Evolutionary conservation across 2,329 filamentous ascomycete species (phyloP), one percentile per base, ranked within the genome.

Genomic region (Trichoderma hamatum): DNA sequence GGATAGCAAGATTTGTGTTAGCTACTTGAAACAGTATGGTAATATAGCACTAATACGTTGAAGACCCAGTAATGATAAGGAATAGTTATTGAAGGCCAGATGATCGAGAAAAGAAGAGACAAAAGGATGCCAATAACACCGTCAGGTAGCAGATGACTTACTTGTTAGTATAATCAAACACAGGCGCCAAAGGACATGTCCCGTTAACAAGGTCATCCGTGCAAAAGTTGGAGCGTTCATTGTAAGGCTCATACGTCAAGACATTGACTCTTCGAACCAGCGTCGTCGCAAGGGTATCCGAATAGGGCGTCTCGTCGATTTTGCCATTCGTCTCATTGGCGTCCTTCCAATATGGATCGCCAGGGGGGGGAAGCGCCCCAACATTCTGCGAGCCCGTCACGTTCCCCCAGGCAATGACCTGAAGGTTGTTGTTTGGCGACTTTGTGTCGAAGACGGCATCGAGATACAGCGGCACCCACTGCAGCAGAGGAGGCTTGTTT

Each of bases 391-490:
- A 88, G 58, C 96, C 96, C 10, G 90, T 92, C 34, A 98, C 93
- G 79, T 98, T 97, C 63, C 94, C 95, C 83, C 93, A 98, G 58
- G 97, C 86, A 1, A 89, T 96, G 67, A 97, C 83, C 71, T 87
- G 89, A 60, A 99, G 84, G 51, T 85, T 87, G 76, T 94, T 88
- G 62, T 82, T 84, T 5, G 86, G 78, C 71, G 86, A 81, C 16
- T 82, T 78, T 32, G 86, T 84, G 74, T 93, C 86, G 82, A 97
- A 97, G 24, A 82, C 81, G 68, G 92, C 95, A 74, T 92, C 89
- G 69, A 96, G 87, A 73, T 87, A 89, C 43, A 90, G 79, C 3
- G 96, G 94, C 14, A 89, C 84, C 82, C 95, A 97, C 82, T 97
- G 94, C 36, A 98, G 85, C 71, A 86, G 86, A 43, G 82, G 79